A percentile compares a stretch with the other conserved stretches of the same genome.
phyloP scores from a whole-genome alignment of 2,329 filamentous ascomycete species.

The Botrytis deweyae region DNA sequence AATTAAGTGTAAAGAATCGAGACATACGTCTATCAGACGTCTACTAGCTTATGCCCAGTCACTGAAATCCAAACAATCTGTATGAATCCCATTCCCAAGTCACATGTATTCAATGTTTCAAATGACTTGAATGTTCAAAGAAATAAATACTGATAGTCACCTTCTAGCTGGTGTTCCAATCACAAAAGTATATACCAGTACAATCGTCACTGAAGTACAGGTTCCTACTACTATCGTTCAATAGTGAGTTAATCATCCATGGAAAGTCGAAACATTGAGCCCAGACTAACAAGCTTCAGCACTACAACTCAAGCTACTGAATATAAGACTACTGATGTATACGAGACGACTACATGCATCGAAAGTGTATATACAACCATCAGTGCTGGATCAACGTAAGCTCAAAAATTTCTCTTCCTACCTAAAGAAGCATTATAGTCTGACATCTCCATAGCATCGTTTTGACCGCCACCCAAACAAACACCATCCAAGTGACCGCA shows the following conservation, averaged over 20 bases:
- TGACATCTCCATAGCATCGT: slow-evolving; percentile 34
- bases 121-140: neutral
- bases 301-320: slow-evolving; percentile 16
- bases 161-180: slow-evolving; percentile 46
- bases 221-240: slow-evolving; percentile 36
- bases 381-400: slow-evolving; percentile 42
- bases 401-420: accelerated
- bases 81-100: slow-evolving; percentile 39
- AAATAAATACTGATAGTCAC: slow-evolving; percentile 45
- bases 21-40: slow-evolving; percentile 35
- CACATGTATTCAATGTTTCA: neutral
- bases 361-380: slow-evolving; percentile 23
- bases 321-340: slow-evolving; percentile 32
- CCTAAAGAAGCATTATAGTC: neutral
- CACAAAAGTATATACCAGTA: slow-evolving; percentile 37
- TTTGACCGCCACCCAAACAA: slow-evolving; percentile 45
- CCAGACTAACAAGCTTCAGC: slow-evolving; percentile 1
- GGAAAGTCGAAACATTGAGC: neutral
- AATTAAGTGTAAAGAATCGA: slow-evolving; percentile 34
- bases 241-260: slow-evolving; percentile 35
- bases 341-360: slow-evolving; percentile 42
- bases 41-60: slow-evolving; percentile 47
- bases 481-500: slow-evolving; percentile 45
- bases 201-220: slow-evolving; percentile 31
- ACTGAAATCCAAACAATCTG: slow-evolving; percentile 48